Conservation (phyloP, 2,329 filamentous ascomycete species). For the Endoconidiophora laricicola region DNA sequence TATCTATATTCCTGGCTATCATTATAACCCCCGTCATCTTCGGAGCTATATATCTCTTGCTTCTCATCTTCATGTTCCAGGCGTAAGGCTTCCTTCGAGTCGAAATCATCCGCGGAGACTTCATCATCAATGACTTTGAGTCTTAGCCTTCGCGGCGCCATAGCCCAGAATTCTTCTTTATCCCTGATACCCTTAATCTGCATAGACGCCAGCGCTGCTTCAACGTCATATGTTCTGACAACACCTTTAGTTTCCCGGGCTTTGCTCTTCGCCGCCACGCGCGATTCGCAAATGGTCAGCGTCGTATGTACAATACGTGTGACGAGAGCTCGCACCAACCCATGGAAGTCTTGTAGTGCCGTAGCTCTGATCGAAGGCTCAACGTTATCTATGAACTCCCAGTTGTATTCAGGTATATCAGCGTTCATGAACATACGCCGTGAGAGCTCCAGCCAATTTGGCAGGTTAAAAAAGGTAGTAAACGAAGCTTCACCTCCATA, state of each 20-base stretch:
- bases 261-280: conserved; percentile 36
- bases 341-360: conserved; percentile 60
- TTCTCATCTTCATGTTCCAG: conserved; percentile 11
- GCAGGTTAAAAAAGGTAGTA: conserved; percentile 39
- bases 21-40: conserved; percentile 14
- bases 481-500: conserved; percentile 24
- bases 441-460: conserved; percentile 47
- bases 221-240: conserved; percentile 25
- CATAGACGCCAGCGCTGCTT: conserved; percentile 32
- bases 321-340: conserved; percentile 49
- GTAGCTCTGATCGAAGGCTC: conserved; percentile 56
- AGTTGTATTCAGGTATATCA: conserved; percentile 44
- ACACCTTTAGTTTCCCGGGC: conserved; percentile 17
- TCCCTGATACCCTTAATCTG: conserved; percentile 20
- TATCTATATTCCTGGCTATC: conserved; percentile 12
- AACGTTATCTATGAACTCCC: conserved; percentile 43
- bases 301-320: conserved; percentile 52
- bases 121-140: conserved; percentile 29
- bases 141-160: conserved; percentile 31
- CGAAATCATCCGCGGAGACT: background rate
- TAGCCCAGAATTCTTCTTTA: conserved; percentile 29
- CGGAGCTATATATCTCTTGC: conserved; percentile 10
- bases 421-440: conserved; percentile 62
- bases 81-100: too few relatives aligned
- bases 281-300: conserved; percentile 53